These are phyloP conservation scores for Microcyclospora pomicola DNA, from an alignment of 2,329 filamentous ascomycete genomes.

Conservation along the genomic window DNA sequence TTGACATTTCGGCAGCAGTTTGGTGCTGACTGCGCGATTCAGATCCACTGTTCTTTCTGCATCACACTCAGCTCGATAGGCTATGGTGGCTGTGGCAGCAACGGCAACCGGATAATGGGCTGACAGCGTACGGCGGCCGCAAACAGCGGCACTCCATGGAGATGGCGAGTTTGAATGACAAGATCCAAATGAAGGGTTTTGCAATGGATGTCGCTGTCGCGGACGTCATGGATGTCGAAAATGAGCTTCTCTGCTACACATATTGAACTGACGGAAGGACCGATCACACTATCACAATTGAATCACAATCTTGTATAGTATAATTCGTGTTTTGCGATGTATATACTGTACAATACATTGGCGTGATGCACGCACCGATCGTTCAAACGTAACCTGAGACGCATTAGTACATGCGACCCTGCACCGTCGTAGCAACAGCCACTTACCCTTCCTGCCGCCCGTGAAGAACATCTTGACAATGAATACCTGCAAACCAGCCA, in stretches of 20 bases:
- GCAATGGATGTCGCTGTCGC: slow-evolving; percentile 7
- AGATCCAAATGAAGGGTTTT: slow-evolving; percentile 9
- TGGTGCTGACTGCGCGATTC: background rate
- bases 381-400: slow-evolving; percentile 11
- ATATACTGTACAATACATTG: too few species aligned
- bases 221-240: slow-evolving; percentile 11
- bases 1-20: background rate
- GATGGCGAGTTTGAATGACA: slow-evolving; percentile 9
- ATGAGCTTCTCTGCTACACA: slow-evolving; percentile 11
- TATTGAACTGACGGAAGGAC: slow-evolving; percentile 5
- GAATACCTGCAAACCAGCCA: slow-evolving; percentile 94
- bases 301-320: too few species aligned
- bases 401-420: background rate
- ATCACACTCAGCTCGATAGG: slow-evolving; percentile 15
- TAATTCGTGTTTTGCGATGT: too few species aligned
- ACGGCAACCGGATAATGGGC: slow-evolving; percentile 4
- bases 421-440: background rate
- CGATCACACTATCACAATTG: background rate
- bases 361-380: background rate
- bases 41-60: slow-evolving; percentile 17
- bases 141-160: slow-evolving; percentile 9
- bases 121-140: slow-evolving; percentile 6
- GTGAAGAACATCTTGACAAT: slow-evolving; percentile 99
- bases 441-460: slow-evolving; percentile 52
- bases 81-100: slow-evolving; percentile 16